These are phyloP conservation scores for Pichia pseudocactophila DNA, from an alignment of 805 yeast species.

Conservation along the genomic window DNA sequence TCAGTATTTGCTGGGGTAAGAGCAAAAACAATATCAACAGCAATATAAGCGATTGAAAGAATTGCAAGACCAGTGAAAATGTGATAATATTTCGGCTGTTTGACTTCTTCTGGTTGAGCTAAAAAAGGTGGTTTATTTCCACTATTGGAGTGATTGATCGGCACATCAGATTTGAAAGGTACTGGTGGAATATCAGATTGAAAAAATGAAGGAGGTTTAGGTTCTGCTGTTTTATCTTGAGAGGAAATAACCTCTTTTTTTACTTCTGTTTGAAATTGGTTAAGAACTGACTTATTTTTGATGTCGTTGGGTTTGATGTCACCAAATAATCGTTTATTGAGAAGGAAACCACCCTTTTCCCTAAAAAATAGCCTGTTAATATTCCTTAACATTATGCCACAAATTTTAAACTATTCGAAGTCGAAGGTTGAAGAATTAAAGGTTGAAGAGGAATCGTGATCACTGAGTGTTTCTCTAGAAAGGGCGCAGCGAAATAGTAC, in stretches of 20 bases:
- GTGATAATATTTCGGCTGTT: not conserved
- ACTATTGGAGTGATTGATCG: not conserved
- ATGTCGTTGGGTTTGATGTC: not conserved
- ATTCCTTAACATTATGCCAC: no score
- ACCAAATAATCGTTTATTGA: not conserved
- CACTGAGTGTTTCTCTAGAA: no score
- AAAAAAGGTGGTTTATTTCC: not conserved
- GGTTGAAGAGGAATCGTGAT: no score
- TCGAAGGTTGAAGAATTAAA: no score
- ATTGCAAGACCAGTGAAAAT: not conserved
- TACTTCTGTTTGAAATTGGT: conserved; percentile 3
- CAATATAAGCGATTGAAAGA: not conserved
- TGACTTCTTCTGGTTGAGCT: not conserved
- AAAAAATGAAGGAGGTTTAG: conserved; percentile 1
- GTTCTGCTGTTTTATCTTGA: not conserved
- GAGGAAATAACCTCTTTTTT: not conserved
- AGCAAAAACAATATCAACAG: not conserved
- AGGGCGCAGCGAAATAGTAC: no score
- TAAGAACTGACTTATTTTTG: conserved; percentile 3
- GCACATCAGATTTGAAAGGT: not conserved
- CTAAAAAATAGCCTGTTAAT: not conserved
- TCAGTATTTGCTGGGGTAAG: conserved; percentile 7
- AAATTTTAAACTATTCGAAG: no score
- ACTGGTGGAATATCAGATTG: conserved; percentile 3
- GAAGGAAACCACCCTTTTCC: not conserved